Percentiles rank a stretch among this genome's conserved stretches.
These are phyloP conservation scores for Volvox reticuliferus DNA, from an alignment of 139 green algal genomes.

Conservation along the genomic window DNA sequence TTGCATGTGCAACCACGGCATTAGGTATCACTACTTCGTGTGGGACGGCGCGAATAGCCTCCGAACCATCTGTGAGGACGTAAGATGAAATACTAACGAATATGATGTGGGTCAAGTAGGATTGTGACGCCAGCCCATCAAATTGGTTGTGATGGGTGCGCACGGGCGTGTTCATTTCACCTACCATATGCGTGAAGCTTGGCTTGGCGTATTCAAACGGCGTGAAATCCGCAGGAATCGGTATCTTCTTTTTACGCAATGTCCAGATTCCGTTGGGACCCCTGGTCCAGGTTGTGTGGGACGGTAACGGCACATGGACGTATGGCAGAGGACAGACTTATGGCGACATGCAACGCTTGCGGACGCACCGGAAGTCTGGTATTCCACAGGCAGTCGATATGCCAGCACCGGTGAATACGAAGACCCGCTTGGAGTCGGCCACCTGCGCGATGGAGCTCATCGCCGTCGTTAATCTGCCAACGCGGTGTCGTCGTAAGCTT, in stretches of 20 bases:
- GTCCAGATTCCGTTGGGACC: slow-evolving; percentile 97
- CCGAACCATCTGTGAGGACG: too few relatives aligned
- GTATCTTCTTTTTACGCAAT: slow-evolving; percentile 64
- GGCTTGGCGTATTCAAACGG: slow-evolving; percentile 86
- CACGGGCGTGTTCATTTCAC: not conserved
- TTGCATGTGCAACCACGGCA: too few relatives aligned
- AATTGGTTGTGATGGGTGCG: too few relatives aligned
- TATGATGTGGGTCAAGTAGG: too few relatives aligned
- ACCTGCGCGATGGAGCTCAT: slow-evolving; percentile 19
- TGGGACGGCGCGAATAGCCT: too few relatives aligned
- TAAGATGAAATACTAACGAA: too few relatives aligned
- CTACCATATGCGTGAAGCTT: slow-evolving; percentile 84
- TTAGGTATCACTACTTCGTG: too few relatives aligned
- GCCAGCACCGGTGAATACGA: slow-evolving; percentile 95
- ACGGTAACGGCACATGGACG: not conserved
- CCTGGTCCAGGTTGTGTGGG: slow-evolving; percentile 45
- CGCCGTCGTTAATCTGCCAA: too few relatives aligned
- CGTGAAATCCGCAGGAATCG: slow-evolving; percentile 69
- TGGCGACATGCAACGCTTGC: too few relatives aligned
- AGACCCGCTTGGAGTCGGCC: slow-evolving; percentile 52
- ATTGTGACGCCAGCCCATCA: too few relatives aligned
- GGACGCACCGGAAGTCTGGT: slow-evolving; percentile 85
- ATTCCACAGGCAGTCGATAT: slow-evolving; percentile 94
- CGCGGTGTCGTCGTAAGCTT: not conserved
- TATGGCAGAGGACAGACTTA: too few relatives aligned